A percentile compares a stretch with the other conserved stretches of the same genome.
Conservation (phyloP, 345 rosid species). For the Lepidium didymum region DNA sequence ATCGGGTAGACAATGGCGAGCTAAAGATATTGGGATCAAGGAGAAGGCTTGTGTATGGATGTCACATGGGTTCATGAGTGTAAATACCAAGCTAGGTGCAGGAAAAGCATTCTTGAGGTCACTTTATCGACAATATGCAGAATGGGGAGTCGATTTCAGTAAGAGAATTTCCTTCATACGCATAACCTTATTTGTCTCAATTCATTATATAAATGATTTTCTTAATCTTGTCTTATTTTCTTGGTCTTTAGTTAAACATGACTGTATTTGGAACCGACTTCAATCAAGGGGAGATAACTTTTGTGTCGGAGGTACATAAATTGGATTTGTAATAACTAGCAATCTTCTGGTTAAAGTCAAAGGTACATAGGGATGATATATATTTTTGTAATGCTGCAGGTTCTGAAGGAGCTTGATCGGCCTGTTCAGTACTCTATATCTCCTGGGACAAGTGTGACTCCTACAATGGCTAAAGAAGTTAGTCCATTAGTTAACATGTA, state of each 20-base stretch:
- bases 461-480: constrained; percentile 70
- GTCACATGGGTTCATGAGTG: constrained; percentile 87
- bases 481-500: constrained; percentile 71
- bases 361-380: not conserved
- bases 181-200: not conserved
- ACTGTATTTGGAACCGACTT: constrained; percentile 77
- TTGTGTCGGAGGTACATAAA: constrained; percentile 55
- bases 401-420: constrained; percentile 55
- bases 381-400: constrained; percentile 36
- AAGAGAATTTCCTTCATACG: constrained; percentile 10
- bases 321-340: not conserved
- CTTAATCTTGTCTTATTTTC: not conserved
- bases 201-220: not conserved
- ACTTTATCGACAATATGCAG: constrained; percentile 71
- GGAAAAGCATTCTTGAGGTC: constrained; percentile 89
- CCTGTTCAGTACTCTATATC: constrained; percentile 81
- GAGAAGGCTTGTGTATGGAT: constrained; percentile 94
- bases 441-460: constrained; percentile 82
- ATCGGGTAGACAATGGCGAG: constrained; percentile 56
- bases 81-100: constrained; percentile 59
- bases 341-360: constrained; percentile 1
- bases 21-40: constrained; percentile 70
- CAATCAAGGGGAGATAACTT: constrained; percentile 53
- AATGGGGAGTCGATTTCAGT: constrained; percentile 97
- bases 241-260: constrained; percentile 61